Base-by-base conservation (phyloP, 1,284 basidiomycete species). In the Cutaneotrichosporon cavernicola region DNA sequence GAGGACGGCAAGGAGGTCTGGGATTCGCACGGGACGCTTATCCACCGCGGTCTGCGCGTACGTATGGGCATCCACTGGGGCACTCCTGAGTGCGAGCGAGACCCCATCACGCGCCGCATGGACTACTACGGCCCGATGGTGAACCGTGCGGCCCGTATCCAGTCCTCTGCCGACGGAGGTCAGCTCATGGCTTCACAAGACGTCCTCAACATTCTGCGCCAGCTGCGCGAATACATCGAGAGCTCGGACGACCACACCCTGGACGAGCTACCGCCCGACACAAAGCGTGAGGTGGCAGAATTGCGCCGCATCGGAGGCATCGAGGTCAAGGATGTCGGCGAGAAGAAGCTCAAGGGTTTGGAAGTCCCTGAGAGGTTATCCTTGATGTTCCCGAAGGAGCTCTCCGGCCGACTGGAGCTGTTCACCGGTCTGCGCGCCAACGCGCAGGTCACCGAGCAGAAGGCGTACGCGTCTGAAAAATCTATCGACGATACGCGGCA, bases 61-160 rank as follows among this genome's bases (percentile, higher is more conserved):
- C 88, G 97, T 50, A 99, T 99, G 96, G 96, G 97, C 53, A 90
- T 99, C 56, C 97, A 99, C 79, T 95, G 90, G 79, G 97, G 97
- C 38, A 81, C 81, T 31, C 97, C 97, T 0, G 86, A 93, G 52
- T 98, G 94, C 77, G 95, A 98, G 76, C 86, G 87, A 11, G 97
- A 99, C 80, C 90, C 92, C 1, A 90, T 97, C 76, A 99, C 95
- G 6, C 84, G 89, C 67, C 89, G 97, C 31, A 99, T 99, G 97
- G 96, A 99, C 81, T 97, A 97, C 81, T 92, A 95, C 73, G 93
- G 93, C 0, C 89, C 91, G 1, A 91, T 95, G 86, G 91, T 95
- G 70, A 97, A 97, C 79, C 89, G 95, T 50, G 86, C 96, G 0
- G 88, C 96, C 2, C 86, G 97, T 62, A 91, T 99, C 75, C 87